Evolutionary conservation across 2,329 filamentous ascomycete species (phyloP).

Genomic region (Calonectria montana): DNA sequence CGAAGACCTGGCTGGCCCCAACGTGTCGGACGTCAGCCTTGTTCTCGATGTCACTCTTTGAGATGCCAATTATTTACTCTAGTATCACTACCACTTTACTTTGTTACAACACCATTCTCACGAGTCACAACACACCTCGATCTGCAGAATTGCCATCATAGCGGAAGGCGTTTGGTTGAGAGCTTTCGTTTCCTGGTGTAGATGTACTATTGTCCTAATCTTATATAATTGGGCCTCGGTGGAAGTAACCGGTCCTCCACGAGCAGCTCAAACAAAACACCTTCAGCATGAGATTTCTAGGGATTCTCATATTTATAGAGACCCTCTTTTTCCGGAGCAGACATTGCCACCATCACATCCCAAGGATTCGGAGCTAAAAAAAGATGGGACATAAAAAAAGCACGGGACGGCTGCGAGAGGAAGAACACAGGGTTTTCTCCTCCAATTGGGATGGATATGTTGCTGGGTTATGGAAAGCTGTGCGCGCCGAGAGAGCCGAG

Average conservation of each 20-base stretch:
- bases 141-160: slow-evolving; percentile 59
- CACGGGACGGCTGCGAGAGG: slow-evolving; percentile 35
- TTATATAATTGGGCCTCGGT: slow-evolving; percentile 55
- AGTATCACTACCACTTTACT: slow-evolving; percentile 42
- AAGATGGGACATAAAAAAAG: slow-evolving; percentile 44
- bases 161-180: slow-evolving; percentile 67
- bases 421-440: slow-evolving; percentile 37
- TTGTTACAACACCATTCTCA: slow-evolving; percentile 43
- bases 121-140: slow-evolving; percentile 48
- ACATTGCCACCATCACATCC: slow-evolving; percentile 46
- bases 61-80: slow-evolving; percentile 51
- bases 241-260: slow-evolving; percentile 37
- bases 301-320: slow-evolving; percentile 29
- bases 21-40: slow-evolving; percentile 95
- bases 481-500: slow-evolving; percentile 27
- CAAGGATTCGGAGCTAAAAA: slow-evolving; percentile 48
- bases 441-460: slow-evolving; percentile 27
- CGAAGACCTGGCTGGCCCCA: slow-evolving; percentile 89
- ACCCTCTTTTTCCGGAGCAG: slow-evolving; percentile 37
- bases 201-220: slow-evolving; percentile 64
- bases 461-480: slow-evolving; percentile 29
- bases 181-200: slow-evolving; percentile 61
- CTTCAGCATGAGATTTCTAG: slow-evolving; percentile 37
- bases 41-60: slow-evolving; percentile 91
- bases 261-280: slow-evolving; percentile 35